These are phyloP conservation scores for Arachis stenosperma DNA, from an alignment of 306 rosid species.

Conservation along the genomic window DNA sequence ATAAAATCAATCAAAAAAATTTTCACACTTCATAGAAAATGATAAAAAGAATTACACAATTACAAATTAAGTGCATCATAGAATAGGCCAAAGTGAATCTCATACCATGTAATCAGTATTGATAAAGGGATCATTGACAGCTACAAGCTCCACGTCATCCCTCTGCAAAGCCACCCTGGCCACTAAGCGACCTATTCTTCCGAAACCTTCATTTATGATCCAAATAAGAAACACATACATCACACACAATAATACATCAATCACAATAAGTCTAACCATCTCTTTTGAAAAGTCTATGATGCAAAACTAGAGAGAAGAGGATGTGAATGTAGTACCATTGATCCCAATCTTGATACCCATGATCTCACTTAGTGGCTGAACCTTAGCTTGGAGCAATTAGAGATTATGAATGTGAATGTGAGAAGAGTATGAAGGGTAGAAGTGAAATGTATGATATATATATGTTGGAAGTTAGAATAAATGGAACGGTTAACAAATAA, in stretches of 20 bases:
- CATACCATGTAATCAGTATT: slow-evolving; percentile 60
- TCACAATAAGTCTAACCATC: not conserved
- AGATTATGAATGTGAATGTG: not conserved
- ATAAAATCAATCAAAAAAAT: too few relatives aligned
- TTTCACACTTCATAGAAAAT: too few relatives aligned
- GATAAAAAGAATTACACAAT: too few relatives aligned
- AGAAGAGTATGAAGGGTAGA: not conserved
- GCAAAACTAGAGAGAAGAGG: too few relatives aligned
- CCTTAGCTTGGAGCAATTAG: not conserved
- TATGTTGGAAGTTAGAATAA: not conserved
- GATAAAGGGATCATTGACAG: slow-evolving; percentile 67
- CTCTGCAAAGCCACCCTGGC: slow-evolving; percentile 72
- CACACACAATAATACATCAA: not conserved
- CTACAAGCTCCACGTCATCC: slow-evolving; percentile 70
- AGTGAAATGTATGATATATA: not conserved
- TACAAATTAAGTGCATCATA: too few relatives aligned
- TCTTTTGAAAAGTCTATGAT: too few relatives aligned
- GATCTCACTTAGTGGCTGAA: slow-evolving; percentile 10
- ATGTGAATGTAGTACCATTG: slow-evolving; percentile 51
- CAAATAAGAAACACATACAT: not conserved
- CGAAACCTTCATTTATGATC: slow-evolving; percentile 57
- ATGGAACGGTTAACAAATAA: not conserved
- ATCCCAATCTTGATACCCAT: slow-evolving; percentile 69
- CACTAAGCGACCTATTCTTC: slow-evolving; percentile 68
- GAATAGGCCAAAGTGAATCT: too few relatives aligned